Evolutionary conservation across 208 protist genomes (phyloP), one percentile per base, ranked within the genome.

Genomic region (Wallacemonas sp.): DNA sequence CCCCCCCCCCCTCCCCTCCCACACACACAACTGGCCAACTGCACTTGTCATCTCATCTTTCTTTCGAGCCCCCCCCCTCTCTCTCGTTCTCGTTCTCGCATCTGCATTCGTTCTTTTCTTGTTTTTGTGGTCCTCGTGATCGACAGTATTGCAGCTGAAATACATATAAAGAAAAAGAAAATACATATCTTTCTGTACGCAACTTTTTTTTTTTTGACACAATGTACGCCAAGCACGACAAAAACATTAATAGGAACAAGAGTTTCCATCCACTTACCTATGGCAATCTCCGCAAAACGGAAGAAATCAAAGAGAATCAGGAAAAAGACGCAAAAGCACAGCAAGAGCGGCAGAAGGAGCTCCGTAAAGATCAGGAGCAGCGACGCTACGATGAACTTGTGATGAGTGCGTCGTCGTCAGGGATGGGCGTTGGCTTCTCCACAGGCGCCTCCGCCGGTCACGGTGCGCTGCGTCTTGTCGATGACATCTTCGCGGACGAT

Each of bases 181-280:
- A 27, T 19, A 21, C 15, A 24, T 24, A 27, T 19, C 46, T 53
- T 53, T 6, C 45, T 41, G 36, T 17, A 17, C 36, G 36, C 36
- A 41, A 41, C n/a, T n/a, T n/a, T n/a, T 34, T 42, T 61, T 61
- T 28, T 44, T 56, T 38, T 27, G 9, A 12, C 38, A 65, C 11
- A 12, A 95, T 95, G 90, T 95, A 95, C 77, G 71, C 72, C 26
- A 77, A 87, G 1, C 86, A 93, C 79, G 92, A 83, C 49, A 95
- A 95, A 47, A 82, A 95, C 36, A 95, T 95, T 71, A 95, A 95
- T 62, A 77, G 86, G 46, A 90, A 95, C 80, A 95, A 95, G 62
- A 88, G 82, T 59, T 95, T 95, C 62, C 86, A 95, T 68, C 90
- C 90, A 14, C 77, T 95, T 15, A 93, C 82, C n/a, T 76, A 64